Percentiles rank a stretch among this genome's conserved stretches.
phyloP scores from a whole-genome alignment of 306 rosid species.

The Crotalaria pallida region DNA sequence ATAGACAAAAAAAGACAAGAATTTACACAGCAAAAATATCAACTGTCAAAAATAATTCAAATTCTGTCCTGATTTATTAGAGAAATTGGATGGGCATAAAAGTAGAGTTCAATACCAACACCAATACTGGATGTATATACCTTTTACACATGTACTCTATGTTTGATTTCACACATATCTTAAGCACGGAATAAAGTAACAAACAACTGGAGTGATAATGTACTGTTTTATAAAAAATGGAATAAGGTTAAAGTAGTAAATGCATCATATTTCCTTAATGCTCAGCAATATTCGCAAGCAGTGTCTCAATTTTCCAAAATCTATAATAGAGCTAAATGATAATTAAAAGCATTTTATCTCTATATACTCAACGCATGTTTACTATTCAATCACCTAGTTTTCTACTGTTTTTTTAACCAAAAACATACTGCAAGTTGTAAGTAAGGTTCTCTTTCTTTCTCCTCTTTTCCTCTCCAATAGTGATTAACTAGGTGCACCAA shows the following conservation, averaged over 20 bases:
- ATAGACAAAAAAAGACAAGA: not conserved
- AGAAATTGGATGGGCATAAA: not conserved
- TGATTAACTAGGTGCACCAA: not conserved
- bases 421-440: not conserved
- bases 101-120: not conserved
- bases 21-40: not conserved
- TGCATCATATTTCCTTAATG: not conserved
- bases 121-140: not conserved
- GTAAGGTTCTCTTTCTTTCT: not conserved
- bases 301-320: not conserved
- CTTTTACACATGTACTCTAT: not conserved
- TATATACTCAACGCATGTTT: not conserved
- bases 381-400: not conserved
- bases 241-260: not conserved
- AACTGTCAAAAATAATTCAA: not conserved
- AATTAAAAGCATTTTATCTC: not conserved
- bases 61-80: not conserved
- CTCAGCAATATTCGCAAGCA: not conserved
- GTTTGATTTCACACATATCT: constrained; percentile 9
- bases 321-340: not conserved
- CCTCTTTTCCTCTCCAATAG: not conserved
- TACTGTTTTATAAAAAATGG: not conserved
- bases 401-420: not conserved
- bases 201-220: not conserved
- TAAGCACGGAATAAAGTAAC: not conserved